Percentiles rank a stretch among this genome's conserved stretches.
These are phyloP conservation scores for Carallia brachiata DNA, from an alignment of 345 rosid genomes.

Conservation along the genomic window DNA sequence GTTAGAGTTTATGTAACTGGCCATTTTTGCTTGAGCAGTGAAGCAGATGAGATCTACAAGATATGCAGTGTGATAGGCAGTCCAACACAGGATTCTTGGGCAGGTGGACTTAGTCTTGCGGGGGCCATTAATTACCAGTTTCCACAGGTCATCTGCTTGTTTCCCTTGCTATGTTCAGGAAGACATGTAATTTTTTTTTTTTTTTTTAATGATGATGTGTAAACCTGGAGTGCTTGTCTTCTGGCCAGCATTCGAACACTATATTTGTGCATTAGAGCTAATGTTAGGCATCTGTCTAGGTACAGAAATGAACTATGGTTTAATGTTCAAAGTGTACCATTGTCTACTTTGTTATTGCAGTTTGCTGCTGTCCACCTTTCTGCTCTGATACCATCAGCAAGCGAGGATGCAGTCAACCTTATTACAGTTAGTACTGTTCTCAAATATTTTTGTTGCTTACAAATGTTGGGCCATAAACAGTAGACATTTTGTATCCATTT, in stretches of 20 bases:
- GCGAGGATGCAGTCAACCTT: constrained; percentile 64
- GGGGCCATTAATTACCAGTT: constrained; percentile 66
- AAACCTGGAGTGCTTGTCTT: not conserved
- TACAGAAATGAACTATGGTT: not conserved
- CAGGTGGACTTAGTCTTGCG: constrained; percentile 74
- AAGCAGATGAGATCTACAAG: constrained; percentile 83
- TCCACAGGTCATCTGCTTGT: constrained; percentile 29
- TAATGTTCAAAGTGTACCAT: not conserved
- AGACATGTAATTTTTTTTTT: not conserved
- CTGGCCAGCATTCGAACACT: no score
- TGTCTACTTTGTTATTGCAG: constrained; percentile 36
- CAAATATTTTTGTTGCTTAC: not conserved
- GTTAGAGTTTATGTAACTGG: not conserved
- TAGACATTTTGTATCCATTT: no score
- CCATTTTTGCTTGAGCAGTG: constrained; percentile 41
- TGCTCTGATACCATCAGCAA: constrained; percentile 57
- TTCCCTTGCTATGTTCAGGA: not conserved
- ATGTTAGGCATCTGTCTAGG: not conserved
- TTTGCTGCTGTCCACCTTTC: constrained; percentile 53
- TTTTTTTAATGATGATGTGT: not conserved
- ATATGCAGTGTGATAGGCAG: constrained; percentile 77
- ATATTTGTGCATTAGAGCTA: no score
- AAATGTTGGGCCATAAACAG: no score
- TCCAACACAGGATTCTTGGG: constrained; percentile 71
- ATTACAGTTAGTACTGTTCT: constrained; percentile 43